These are phyloP conservation scores for Auxenochlorella protothecoides DNA, from an alignment of 139 green algal species.

Conservation along the genomic window DNA sequence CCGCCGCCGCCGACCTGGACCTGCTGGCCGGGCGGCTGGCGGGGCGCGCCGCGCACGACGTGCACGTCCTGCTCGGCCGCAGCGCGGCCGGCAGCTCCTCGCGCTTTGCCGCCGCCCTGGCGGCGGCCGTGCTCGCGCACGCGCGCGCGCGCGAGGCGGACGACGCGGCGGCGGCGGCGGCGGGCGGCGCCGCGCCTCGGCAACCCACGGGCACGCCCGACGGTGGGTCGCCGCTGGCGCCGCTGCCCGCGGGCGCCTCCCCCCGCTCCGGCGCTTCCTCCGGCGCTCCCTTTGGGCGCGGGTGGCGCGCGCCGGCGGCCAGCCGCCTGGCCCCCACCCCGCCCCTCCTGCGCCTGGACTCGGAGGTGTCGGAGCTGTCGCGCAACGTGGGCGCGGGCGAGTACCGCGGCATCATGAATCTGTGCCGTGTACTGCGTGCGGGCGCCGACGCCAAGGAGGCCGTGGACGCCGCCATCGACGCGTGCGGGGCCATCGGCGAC, in stretches of 20 bases:
- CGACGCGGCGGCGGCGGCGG: background rate
- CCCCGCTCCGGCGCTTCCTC: too few species aligned
- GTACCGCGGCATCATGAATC: slow-evolving; percentile 63
- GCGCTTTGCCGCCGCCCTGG: slow-evolving; percentile 49
- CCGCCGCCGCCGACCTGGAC: slow-evolving; percentile 61
- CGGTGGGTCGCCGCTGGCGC: background rate
- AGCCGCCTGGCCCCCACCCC: background rate
- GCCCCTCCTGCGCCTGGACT: slow-evolving; percentile 12
- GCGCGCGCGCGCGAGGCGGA: background rate
- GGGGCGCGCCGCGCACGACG: slow-evolving; percentile 14
- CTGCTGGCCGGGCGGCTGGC: slow-evolving; percentile 48
- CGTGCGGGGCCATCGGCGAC: slow-evolving; percentile 47
- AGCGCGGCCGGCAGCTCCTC: slow-evolving; percentile 54
- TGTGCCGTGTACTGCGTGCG: slow-evolving; percentile 53
- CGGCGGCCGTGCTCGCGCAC: slow-evolving; percentile 23
- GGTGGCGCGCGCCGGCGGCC: background rate
- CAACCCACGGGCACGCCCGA: background rate
- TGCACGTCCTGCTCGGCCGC: slow-evolving; percentile 63
- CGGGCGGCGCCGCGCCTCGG: background rate
- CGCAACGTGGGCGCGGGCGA: slow-evolving; percentile 39
- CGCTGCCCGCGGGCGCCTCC: too few species aligned
- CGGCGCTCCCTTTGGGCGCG: background rate
- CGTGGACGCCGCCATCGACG: slow-evolving; percentile 61
- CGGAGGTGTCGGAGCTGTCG: slow-evolving; percentile 17
- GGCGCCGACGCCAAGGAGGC: slow-evolving; percentile 59